These are phyloP conservation scores for Stropharia rugosoannulata DNA, from an alignment of 768 basidiomycete species.

Conservation along the genomic window DNA sequence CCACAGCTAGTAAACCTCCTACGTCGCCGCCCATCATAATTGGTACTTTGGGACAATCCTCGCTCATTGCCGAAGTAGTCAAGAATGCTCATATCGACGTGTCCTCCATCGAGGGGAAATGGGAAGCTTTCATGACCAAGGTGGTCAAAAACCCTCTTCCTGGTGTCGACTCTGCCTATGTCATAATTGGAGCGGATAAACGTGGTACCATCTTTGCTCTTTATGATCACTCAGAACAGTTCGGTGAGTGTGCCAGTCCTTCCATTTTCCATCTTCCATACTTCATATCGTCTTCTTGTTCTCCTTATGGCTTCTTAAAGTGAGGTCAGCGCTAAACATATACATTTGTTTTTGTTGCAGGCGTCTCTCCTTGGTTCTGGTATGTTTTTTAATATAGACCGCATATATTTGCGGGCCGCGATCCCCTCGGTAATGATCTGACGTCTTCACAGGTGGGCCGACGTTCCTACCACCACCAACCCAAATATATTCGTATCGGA, in stretches of 20 bases:
- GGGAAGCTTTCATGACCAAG: slow-evolving; percentile 61
- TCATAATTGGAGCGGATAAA: slow-evolving; percentile 69
- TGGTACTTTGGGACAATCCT: slow-evolving; percentile 60
- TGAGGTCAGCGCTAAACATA: slow-evolving; percentile 7
- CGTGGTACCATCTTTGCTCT: slow-evolving; percentile 66
- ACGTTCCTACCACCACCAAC: slow-evolving; percentile 60
- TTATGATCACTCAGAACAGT: slow-evolving; percentile 70
- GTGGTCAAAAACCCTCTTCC: slow-evolving; percentile 56
- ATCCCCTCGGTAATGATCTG: not conserved
- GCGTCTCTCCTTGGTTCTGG: slow-evolving; percentile 73
- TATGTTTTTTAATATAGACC: slow-evolving; percentile 24
- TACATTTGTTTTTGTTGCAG: slow-evolving; percentile 25
- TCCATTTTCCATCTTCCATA: not conserved
- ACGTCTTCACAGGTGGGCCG: slow-evolving; percentile 62
- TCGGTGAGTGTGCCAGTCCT: slow-evolving; percentile 37
- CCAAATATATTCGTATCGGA: slow-evolving; percentile 45
- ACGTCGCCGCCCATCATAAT: slow-evolving; percentile 53
- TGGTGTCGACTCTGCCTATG: slow-evolving; percentile 59
- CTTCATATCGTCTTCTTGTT: not conserved
- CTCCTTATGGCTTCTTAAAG: not conserved
- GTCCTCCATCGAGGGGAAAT: slow-evolving; percentile 56
- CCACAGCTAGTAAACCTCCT: slow-evolving; percentile 20
- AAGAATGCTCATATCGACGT: slow-evolving; percentile 54
- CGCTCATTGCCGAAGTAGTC: slow-evolving; percentile 50
- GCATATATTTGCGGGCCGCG: slow-evolving; percentile 5